Evolutionary conservation across 163 green algal genomes (phyloP), one percentile per base, ranked within the genome.

Genomic region (Scenedesmus sp.): DNA sequence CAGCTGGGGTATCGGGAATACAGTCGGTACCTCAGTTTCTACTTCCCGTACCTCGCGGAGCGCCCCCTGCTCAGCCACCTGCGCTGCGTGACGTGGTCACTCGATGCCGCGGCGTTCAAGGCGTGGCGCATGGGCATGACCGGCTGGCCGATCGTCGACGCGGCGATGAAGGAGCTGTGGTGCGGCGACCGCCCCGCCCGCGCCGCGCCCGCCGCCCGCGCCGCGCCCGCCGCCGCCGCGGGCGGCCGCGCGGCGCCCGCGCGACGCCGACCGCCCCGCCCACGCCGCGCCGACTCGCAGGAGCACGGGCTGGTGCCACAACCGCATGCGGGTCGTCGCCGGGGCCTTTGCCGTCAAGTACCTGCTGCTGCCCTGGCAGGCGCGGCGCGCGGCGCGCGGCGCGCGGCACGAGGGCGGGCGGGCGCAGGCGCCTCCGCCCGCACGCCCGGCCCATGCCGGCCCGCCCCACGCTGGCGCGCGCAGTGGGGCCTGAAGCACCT

Each of bases 401-500:
- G n/a, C n/a, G n/a, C n/a, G n/a, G n/a, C n/a, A n/a, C n/a, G n/a
- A n/a, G n/a, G n/a, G n/a, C n/a, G n/a, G n/a, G n/a, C n/a, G n/a
- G n/a, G n/a, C n/a, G n/a, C n/a, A n/a, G n/a, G n/a, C n/a, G n/a
- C n/a, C n/a, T n/a, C n/a, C n/a, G n/a, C n/a, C n/a, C n/a, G n/a
- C n/a, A n/a, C n/a, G n/a, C n/a, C n/a, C n/a, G n/a, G n/a, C n/a
- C n/a, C n/a, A n/a, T n/a, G n/a, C n/a, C n/a, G n/a, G n/a, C n/a
- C n/a, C n/a, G n/a, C n/a, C n/a, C n/a, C n/a, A n/a, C n/a, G n/a
- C n/a, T n/a, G n/a, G n/a, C n/a, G n/a, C n/a, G n/a, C n/a, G n/a
- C n/a, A 98, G 88, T 98, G 95, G 95, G 94, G 94, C 17, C 89
- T 98, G 28, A 98, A 98, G 86, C 92, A 97, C 83, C 97, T 92